These are phyloP conservation scores for Amylocarpus encephaloides DNA, from an alignment of 2,329 filamentous ascomycete genomes.

Conservation along the genomic window DNA sequence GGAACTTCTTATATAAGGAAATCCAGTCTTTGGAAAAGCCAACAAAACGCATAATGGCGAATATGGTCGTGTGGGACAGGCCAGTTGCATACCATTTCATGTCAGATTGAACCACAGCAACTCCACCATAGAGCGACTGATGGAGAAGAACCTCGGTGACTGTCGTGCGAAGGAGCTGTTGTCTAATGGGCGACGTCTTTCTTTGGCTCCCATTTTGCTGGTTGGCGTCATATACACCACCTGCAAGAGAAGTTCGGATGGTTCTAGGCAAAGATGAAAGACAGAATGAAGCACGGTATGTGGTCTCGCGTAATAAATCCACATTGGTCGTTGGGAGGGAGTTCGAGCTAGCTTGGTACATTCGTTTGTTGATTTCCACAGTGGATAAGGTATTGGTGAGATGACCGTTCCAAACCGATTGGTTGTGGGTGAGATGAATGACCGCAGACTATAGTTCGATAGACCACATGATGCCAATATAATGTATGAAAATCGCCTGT, in stretches of 20 bases:
- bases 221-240: constrained; percentile 36
- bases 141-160: constrained; percentile 49
- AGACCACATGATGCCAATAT: constrained; percentile 44
- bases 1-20: constrained; percentile 51
- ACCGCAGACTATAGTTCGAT: constrained; percentile 38
- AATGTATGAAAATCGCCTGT: constrained; percentile 46
- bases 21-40: constrained; percentile 51
- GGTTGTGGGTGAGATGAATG: background rate
- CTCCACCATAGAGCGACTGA: constrained; percentile 39
- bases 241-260: constrained; percentile 37
- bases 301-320: constrained; percentile 19
- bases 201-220: constrained; percentile 3
- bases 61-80: constrained; percentile 52
- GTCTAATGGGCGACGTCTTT: constrained; percentile 44
- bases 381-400: background rate
- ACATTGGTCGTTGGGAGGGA: background rate
- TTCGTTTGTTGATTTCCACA: constrained; percentile 2
- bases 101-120: constrained; percentile 50
- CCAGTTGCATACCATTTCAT: constrained; percentile 48
- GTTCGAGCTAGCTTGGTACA: background rate
- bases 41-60: constrained; percentile 49
- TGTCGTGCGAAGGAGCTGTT: constrained; percentile 48
- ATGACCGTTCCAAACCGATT: constrained; percentile 6
- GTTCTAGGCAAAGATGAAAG: constrained; percentile 47
- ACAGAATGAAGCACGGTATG: constrained; percentile 43